Evolutionary conservation across 164 flowering plant species (phyloP).

Genomic region (Dillenia suffruticosa): DNA sequence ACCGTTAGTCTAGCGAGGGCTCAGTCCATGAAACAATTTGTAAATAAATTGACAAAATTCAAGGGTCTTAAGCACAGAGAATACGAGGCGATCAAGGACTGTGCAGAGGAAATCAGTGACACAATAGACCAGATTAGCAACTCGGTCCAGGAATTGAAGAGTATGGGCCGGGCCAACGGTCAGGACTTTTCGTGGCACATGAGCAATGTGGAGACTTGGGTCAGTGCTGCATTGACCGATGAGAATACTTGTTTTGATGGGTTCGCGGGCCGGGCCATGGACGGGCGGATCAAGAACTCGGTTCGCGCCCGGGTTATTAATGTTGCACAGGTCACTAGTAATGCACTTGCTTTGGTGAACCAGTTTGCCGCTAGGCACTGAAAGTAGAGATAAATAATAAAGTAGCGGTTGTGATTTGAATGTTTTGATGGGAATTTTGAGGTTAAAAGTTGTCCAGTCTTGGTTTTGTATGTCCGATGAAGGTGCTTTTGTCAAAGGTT

Average conservation of each 20-base stretch:
- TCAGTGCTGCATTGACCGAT: constrained; percentile 6
- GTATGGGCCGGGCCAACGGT: constrained; percentile 1
- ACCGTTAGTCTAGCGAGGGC: constrained; percentile 16
- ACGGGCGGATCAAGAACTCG: constrained; percentile 28
- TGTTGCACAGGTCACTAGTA: constrained; percentile 41
- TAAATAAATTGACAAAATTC: constrained; percentile 7
- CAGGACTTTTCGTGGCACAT: constrained; percentile 24
- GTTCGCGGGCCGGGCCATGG: constrained; percentile 22
- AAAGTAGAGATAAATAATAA: too few species aligned
- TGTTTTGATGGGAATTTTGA: background rate
- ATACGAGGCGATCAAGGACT: constrained; percentile 19
- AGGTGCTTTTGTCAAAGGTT: too few species aligned
- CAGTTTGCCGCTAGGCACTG: constrained; percentile 21
- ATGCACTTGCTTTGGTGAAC: constrained; percentile 41
- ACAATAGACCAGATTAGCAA: constrained; percentile 13
- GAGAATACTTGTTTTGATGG: constrained; percentile 23
- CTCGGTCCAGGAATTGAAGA: constrained; percentile 18
- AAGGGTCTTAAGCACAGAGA: constrained; percentile 13
- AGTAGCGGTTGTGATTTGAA: background rate
- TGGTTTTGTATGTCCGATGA: background rate
- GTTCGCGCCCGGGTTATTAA: constrained; percentile 20
- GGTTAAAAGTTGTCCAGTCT: background rate
- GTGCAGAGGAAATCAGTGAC: constrained; percentile 13
- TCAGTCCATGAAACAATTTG: constrained; percentile 9
- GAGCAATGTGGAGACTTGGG: constrained; percentile 25